Evolutionary conservation across 2,329 filamentous ascomycete genomes (phyloP), one percentile per base, ranked within the genome.

Genomic region (Stromatinia cepivora): DNA sequence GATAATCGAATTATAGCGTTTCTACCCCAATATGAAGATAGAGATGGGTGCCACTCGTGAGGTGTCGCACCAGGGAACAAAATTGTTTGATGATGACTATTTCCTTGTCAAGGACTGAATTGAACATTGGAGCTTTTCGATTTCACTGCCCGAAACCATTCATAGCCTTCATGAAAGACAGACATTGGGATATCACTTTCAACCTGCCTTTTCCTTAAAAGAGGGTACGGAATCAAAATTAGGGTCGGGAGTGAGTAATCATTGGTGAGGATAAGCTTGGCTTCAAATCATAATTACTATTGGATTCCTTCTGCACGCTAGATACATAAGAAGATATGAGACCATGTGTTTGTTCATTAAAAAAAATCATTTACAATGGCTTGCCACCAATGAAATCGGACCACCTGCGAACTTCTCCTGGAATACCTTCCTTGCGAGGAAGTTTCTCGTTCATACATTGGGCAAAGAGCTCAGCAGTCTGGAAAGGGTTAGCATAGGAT

Each of bases 361-460:
- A n/a, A 48, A 31, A n/a, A 11, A 13, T 17, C 10, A 10, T 72
- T 70, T 88, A 93, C 84, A 93, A 82, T 66, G 90, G 90, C 86
- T 93, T 93, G 77, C 90, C 90, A 73, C 93, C 93, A 77, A 97
- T 91, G 81, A 98, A 99, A 77, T 98, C 90, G 74, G 92, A 96
- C 95, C 95, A 99, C 78, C 90, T 90, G 80, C 91, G 90, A 77
- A 98, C 95, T 83, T 99, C 95, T 61, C 87, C 84, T 61, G 95
- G 95, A 73, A 97, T 94, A 67, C 93, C 94, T 79, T 95, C 92
- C 72, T 88, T 83, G 77, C 92, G 89, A 71, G 95, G 95, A 63
- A 99, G 86, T 85, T 98, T 99, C 86, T 93, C 92, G 82, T 86
- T 95, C 92, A 99, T 96, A 82, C 95, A 98, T 81, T 93, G 92